phyloP scores from a whole-genome alignment of 768 basidiomycete species.

The Podaxis pistillaris region DNA sequence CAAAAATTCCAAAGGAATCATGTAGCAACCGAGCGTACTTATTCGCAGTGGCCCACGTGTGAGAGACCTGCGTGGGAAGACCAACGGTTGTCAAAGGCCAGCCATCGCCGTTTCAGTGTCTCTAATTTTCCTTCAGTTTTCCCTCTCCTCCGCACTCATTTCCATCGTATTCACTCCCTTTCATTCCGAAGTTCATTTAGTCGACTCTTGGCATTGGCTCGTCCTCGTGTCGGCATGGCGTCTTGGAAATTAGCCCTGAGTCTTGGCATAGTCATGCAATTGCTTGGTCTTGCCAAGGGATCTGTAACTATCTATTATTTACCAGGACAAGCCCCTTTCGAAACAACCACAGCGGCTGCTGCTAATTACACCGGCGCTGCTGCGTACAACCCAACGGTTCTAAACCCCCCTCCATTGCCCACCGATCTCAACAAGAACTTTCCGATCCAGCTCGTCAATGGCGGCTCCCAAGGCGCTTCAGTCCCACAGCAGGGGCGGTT shows the following conservation, averaged over 20 bases:
- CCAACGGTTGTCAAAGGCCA: not conserved
- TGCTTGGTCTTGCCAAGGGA: constrained; percentile 9
- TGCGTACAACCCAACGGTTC: constrained; percentile 51
- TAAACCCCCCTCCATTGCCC: constrained; percentile 53
- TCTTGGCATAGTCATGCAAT: not conserved
- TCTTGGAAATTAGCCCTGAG: constrained; percentile 5
- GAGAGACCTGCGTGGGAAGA: not conserved
- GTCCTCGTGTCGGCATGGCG: not conserved
- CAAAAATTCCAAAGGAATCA: no score
- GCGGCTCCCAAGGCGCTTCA: constrained; percentile 31
- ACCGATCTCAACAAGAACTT: constrained; percentile 40
- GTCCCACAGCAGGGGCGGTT: constrained; percentile 38
- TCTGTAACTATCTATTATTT: constrained; percentile 37
- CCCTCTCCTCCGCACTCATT: constrained; percentile 8
- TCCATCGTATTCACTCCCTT: not conserved
- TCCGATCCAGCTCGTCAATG: constrained; percentile 39
- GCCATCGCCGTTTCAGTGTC: not conserved
- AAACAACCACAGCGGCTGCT: constrained; percentile 31
- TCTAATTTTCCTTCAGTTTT: not conserved
- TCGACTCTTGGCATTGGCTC: not conserved
- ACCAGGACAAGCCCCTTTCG: constrained; percentile 28
- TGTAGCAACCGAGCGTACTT: not conserved
- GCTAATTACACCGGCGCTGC: constrained; percentile 48
- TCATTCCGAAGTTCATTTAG: not conserved
- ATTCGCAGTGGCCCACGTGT: not conserved